phyloP scores from a whole-genome alignment of 2,329 filamentous ascomycete genomes.

The Didymellaceae sp. region DNA sequence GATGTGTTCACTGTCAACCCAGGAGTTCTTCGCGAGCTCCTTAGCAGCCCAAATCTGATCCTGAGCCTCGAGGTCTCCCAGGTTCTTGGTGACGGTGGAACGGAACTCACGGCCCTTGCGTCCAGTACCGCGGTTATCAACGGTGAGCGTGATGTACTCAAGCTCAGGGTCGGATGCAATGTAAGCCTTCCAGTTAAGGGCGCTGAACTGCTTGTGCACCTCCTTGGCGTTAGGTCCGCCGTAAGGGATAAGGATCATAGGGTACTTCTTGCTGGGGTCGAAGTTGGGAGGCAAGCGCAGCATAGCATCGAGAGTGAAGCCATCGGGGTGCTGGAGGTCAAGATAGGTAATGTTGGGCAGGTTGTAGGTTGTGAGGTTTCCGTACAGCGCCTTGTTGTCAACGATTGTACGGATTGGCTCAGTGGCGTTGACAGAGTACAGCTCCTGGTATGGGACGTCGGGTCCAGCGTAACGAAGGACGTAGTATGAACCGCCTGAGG shows the following conservation, averaged over 20 bases:
- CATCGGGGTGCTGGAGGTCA: slow-evolving; percentile 67
- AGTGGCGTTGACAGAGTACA: slow-evolving; percentile 65
- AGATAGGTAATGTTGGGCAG: slow-evolving; percentile 70
- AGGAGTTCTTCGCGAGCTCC: slow-evolving; percentile 60
- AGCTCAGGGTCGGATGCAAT: slow-evolving; percentile 71
- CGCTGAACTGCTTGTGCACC: slow-evolving; percentile 63
- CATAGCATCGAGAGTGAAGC: slow-evolving; percentile 68
- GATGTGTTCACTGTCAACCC: slow-evolving; percentile 64
- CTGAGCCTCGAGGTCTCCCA: slow-evolving; percentile 68
- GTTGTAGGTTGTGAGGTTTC: slow-evolving; percentile 64
- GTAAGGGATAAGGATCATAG: slow-evolving; percentile 71
- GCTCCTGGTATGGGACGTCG: slow-evolving; percentile 72
- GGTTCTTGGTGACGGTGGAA: slow-evolving; percentile 62
- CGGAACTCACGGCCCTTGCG: slow-evolving; percentile 69
- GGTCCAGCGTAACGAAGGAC: slow-evolving; percentile 70
- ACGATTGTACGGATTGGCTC: slow-evolving; percentile 65
- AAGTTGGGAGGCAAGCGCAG: slow-evolving; percentile 71
- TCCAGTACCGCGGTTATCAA: slow-evolving; percentile 73
- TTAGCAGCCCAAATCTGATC: slow-evolving; percentile 73
- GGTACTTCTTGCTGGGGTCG: slow-evolving; percentile 67
- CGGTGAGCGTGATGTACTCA: slow-evolving; percentile 70
- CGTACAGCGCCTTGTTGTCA: slow-evolving; percentile 64
- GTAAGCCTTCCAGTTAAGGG: slow-evolving; percentile 67
- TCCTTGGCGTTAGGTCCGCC: slow-evolving; percentile 70
- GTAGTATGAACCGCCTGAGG: slow-evolving; percentile 67